Evolutionary conservation across 805 yeast genomes (phyloP).

Genomic region (Pichia thaimueangensis): DNA sequence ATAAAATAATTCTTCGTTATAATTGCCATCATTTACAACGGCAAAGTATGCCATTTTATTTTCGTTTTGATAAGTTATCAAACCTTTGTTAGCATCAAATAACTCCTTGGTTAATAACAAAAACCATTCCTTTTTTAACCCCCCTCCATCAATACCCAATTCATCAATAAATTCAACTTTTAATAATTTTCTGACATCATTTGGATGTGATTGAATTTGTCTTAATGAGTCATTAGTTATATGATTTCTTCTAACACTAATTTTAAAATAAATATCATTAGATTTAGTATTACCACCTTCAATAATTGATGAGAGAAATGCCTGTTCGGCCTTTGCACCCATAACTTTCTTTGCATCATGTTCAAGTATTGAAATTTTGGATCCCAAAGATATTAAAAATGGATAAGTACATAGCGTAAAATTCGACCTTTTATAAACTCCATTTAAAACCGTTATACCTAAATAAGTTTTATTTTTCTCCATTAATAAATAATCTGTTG

Average conservation of each 20-base stretch:
- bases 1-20: constrained; percentile 52
- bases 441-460: constrained; percentile 30
- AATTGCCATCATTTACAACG: constrained; percentile 33
- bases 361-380: constrained; percentile 74
- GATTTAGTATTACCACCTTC: constrained; percentile 51
- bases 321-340: constrained; percentile 86
- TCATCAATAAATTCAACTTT: constrained; percentile 78
- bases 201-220: constrained; percentile 46
- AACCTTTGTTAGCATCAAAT: constrained; percentile 60
- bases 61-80: constrained; percentile 61
- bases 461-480: constrained; percentile 24
- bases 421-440: constrained; percentile 20
- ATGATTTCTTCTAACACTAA: constrained; percentile 60
- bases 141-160: constrained; percentile 95
- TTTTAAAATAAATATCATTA: constrained; percentile 65
- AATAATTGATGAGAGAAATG: constrained; percentile 62
- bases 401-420: constrained; percentile 80
- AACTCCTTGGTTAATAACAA: constrained; percentile 61
- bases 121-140: constrained; percentile 92
- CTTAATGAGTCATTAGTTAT: constrained; percentile 72
- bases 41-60: constrained; percentile 76
- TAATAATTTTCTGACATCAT: constrained; percentile 66
- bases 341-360: constrained; percentile 74
- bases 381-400: constrained; percentile 71
- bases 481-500: constrained; percentile 40